Conservation (phyloP, 176 grass and related monocot genomes). For the Coix lacrymajobi region DNA sequence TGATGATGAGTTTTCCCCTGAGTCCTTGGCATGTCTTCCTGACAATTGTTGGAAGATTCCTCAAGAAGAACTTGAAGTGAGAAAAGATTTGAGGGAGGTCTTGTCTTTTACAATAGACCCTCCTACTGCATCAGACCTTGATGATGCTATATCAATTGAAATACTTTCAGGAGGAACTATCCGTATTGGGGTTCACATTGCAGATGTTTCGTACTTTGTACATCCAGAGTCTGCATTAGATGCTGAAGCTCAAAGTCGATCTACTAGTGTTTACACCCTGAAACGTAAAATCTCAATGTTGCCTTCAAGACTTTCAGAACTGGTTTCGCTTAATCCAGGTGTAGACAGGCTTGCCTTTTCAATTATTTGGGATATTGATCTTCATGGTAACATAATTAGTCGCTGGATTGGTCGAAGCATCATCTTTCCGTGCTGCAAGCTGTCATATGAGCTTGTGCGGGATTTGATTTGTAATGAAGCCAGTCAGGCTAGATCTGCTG, state of each 20-base stretch:
- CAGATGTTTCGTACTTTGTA: constrained; percentile 94
- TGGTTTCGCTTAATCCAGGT: constrained; percentile 78
- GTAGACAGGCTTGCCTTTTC: constrained; percentile 83
- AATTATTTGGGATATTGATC: constrained; percentile 91
- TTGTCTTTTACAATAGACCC: constrained; percentile 87
- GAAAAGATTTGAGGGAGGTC: constrained; percentile 73
- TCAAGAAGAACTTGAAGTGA: constrained; percentile 56
- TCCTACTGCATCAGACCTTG: constrained; percentile 71
- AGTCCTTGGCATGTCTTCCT: constrained; percentile 73
- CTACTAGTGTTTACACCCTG: constrained; percentile 86
- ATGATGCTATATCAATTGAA: constrained; percentile 94
- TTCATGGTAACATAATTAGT: constrained; percentile 60
- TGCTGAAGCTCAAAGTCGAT: constrained; percentile 75
- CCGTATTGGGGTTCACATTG: constrained; percentile 87
- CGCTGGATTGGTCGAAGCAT: constrained; percentile 85
- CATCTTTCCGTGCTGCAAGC: constrained; percentile 85
- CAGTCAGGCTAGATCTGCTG: constrained; percentile 30
- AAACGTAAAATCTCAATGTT: constrained; percentile 72
- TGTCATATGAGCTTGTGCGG: constrained; percentile 78
- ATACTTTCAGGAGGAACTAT: constrained; percentile 50
- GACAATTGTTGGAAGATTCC: constrained; percentile 57
- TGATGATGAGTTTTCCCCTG: constrained; percentile 38
- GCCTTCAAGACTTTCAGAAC: constrained; percentile 70
- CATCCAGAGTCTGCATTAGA: constrained; percentile 72
- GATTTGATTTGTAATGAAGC: constrained; percentile 55